Percentiles rank a stretch among this genome's conserved stretches.
Conservation (phyloP, 441 rosid species). For the Sinapis alba region DNA sequence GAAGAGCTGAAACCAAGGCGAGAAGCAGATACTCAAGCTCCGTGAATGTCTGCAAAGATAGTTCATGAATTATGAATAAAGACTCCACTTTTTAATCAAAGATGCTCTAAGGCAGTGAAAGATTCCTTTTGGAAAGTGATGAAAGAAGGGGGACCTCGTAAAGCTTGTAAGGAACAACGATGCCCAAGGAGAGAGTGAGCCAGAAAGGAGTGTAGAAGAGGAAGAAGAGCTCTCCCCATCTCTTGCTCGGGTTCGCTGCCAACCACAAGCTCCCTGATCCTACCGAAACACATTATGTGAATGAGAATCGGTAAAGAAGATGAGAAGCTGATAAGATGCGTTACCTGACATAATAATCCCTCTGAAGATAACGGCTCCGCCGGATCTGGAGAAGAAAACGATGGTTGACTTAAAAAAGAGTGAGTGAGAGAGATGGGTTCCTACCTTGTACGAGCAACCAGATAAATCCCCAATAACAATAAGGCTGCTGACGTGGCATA, state of each 20-base stretch:
- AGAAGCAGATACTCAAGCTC: conserved; percentile 90
- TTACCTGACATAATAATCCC: conserved; percentile 6
- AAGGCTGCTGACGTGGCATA: background rate
- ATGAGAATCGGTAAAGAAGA: background rate
- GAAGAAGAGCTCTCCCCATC: conserved; percentile 97
- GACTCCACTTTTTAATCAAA: background rate
- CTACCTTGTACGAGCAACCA: background rate
- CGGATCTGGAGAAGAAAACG: background rate
- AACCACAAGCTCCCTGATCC: conserved; percentile 64
- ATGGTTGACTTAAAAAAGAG: background rate
- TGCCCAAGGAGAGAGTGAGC: conserved; percentile 91
- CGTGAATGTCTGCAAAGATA: conserved; percentile 63
- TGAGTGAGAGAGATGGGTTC: background rate
- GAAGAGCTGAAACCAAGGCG: conserved; percentile 79
- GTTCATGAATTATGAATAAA: background rate
- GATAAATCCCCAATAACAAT: background rate
- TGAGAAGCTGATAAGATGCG: background rate
- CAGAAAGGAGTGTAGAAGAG: conserved; percentile 93
- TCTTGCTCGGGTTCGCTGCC: conserved; percentile 81
- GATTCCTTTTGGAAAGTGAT: background rate
- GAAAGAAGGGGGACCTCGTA: conserved; percentile 47
- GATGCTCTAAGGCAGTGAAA: background rate
- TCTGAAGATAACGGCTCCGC: background rate
- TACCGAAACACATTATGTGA: background rate
- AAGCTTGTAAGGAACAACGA: conserved; percentile 87